Evolutionary conservation across 768 basidiomycete species (phyloP).

Genomic region (Trametes maxima): DNA sequence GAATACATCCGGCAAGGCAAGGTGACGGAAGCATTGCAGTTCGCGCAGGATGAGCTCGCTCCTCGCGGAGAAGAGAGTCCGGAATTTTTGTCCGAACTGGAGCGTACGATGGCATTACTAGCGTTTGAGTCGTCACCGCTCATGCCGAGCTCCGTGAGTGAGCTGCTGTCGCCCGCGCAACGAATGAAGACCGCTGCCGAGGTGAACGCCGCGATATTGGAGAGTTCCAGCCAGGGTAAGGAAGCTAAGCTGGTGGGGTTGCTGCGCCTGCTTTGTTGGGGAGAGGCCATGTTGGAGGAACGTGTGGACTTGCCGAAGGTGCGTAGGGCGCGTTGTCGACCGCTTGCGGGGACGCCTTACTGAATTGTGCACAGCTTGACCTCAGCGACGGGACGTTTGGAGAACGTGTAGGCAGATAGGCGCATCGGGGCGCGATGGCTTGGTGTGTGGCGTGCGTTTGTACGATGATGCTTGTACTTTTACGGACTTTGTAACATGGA

Average conservation of each 20-base stretch:
- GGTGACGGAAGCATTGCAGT: conserved; percentile 78
- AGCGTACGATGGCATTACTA: conserved; percentile 92
- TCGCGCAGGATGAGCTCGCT: conserved; percentile 93
- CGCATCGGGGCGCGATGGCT: not conserved
- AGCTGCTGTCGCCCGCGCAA: conserved; percentile 83
- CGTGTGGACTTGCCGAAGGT: conserved; percentile 82
- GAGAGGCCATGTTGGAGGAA: conserved; percentile 76
- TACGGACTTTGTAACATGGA: conserved; percentile 15
- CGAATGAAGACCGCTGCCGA: conserved; percentile 94
- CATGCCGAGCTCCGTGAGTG: conserved; percentile 68
- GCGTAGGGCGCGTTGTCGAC: conserved; percentile 30
- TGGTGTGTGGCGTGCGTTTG: conserved; percentile 1
- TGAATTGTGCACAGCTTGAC: conserved; percentile 24
- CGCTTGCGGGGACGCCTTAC: conserved; percentile 22
- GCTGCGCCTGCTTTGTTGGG: conserved; percentile 86
- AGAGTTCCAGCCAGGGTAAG: conserved; percentile 88
- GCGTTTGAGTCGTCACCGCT: conserved; percentile 70
- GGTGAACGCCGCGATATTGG: conserved; percentile 94
- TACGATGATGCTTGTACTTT: conserved; percentile 10
- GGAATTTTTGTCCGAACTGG: conserved; percentile 88
- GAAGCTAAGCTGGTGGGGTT: conserved; percentile 88
- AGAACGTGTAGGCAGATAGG: conserved; percentile 15
- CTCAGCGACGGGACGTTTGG: conserved; percentile 31
- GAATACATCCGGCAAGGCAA: conserved; percentile 87
- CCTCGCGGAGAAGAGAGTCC: conserved; percentile 95